These are phyloP conservation scores for Yarrowia bubula DNA, from an alignment of 805 yeast species.

Conservation along the genomic window DNA sequence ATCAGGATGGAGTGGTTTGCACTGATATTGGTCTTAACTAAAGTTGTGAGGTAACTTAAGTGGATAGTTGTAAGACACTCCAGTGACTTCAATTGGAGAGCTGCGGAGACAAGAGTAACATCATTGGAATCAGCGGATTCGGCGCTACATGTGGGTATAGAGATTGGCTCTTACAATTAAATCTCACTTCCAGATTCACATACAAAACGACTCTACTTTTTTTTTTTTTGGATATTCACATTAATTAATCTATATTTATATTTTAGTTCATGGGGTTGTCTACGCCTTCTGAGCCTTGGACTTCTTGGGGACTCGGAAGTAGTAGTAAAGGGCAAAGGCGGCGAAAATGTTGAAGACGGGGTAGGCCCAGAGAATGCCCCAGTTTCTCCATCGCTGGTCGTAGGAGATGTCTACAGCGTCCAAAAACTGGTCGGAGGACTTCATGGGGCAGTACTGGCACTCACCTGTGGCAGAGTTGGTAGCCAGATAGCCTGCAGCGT, in stretches of 20 bases:
- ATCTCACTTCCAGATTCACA: too few relatives aligned
- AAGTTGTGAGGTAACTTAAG: too few relatives aligned
- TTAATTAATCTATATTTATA: background rate
- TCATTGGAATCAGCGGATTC: too few relatives aligned
- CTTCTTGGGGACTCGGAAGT: conserved; percentile 63
- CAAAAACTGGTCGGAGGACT: conserved; percentile 60
- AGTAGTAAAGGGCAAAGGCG: conserved; percentile 55
- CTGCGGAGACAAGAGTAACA: too few relatives aligned
- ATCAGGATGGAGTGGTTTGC: too few relatives aligned
- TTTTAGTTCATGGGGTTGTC: background rate
- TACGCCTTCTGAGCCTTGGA: conserved; percentile 17
- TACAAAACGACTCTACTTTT: too few relatives aligned
- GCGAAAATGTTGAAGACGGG: conserved; percentile 48
- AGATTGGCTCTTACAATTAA: too few relatives aligned
- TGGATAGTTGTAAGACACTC: too few relatives aligned
- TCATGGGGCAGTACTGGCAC: conserved; percentile 62
- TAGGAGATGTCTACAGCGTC: conserved; percentile 37
- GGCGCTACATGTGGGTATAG: too few relatives aligned
- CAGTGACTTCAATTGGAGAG: too few relatives aligned
- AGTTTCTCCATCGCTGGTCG: conserved; percentile 52
- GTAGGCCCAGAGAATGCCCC: conserved; percentile 54
- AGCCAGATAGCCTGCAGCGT: conserved; percentile 47
- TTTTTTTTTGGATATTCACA: background rate
- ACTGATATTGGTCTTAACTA: too few relatives aligned
- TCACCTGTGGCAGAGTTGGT: conserved; percentile 46